Conservation (phyloP, 2,329 filamentous ascomycete species). For the Erysiphe neolycopersici region DNA sequence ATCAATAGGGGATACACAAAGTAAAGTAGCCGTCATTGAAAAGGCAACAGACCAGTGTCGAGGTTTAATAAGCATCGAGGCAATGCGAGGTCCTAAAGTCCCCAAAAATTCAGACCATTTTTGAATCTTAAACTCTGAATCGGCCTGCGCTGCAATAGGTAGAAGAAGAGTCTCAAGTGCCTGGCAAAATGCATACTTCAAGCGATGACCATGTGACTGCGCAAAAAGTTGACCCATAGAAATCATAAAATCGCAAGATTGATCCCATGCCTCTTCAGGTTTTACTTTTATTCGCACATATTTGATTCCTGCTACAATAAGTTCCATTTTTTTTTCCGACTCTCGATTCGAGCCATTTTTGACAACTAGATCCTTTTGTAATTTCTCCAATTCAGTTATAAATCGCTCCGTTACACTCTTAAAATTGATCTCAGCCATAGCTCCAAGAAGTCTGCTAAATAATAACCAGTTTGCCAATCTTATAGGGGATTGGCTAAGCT, state of each 20-base stretch:
- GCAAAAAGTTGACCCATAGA: conserved; percentile 59
- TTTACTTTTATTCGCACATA: conserved; percentile 54
- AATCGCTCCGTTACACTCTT: conserved; percentile 60
- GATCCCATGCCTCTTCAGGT: conserved; percentile 52
- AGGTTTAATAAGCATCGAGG: conserved; percentile 70
- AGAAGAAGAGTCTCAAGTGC: conserved; percentile 68
- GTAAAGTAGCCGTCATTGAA: conserved; percentile 59
- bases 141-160: conserved; percentile 59
- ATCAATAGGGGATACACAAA: conserved; percentile 72
- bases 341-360: conserved; percentile 44
- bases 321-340: conserved; percentile 55
- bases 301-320: conserved; percentile 78
- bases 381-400: conserved; percentile 50
- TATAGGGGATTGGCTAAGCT: conserved; percentile 49
- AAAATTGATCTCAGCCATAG: conserved; percentile 89
- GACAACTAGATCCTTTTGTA: conserved; percentile 45
- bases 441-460: conserved; percentile 76
- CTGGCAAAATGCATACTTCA: conserved; percentile 89
- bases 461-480: conserved; percentile 90
- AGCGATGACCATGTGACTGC: conserved; percentile 59
- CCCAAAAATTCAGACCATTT: conserved; percentile 75
- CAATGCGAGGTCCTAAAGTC: conserved; percentile 49
- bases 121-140: conserved; percentile 47
- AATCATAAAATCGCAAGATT: conserved; percentile 71
- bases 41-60: conserved; percentile 80